phyloP scores from a whole-genome alignment of 768 basidiomycete species.

The Auriculariales sp. region DNA sequence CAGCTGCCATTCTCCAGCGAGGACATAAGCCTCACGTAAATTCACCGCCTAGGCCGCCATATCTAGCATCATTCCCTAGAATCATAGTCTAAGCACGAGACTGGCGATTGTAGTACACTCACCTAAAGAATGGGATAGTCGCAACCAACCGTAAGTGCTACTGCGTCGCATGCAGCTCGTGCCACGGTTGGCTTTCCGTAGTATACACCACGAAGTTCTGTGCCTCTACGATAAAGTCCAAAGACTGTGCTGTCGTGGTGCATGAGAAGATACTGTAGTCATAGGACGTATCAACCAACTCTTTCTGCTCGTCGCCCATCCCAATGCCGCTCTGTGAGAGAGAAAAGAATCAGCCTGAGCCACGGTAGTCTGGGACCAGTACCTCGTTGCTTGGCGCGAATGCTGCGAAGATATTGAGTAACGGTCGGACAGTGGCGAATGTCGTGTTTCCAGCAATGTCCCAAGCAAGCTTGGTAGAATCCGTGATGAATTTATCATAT shows the following conservation, averaged over 20 bases:
- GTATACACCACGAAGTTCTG: conserved; percentile 60
- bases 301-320: conserved; percentile 47
- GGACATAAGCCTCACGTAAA: conserved; percentile 42
- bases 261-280: background rate
- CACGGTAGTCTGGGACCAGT: conserved; percentile 2
- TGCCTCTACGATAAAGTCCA: conserved; percentile 65
- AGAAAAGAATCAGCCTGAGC: background rate
- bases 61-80: conserved; percentile 64
- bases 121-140: conserved; percentile 71
- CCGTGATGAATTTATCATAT: conserved; percentile 45
- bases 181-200: conserved; percentile 55
- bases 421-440: conserved; percentile 57
- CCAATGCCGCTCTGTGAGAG: conserved; percentile 64
- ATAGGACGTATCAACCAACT: too few species aligned
- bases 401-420: conserved; percentile 72
- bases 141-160: conserved; percentile 24
- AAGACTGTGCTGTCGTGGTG: conserved; percentile 43
- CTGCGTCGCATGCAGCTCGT: conserved; percentile 47
- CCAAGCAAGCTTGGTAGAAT: conserved; percentile 48
- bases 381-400: conserved; percentile 67
- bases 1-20: too few species aligned
- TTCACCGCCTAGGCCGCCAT: conserved; percentile 66
- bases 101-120: conserved; percentile 3
- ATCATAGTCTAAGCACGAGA: background rate
- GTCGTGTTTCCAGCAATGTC: conserved; percentile 65